Evolutionary conservation across 352 stramenopile genomes (phyloP), one percentile per base, ranked within the genome.

Genomic region (Phytophthora chlamydospora): DNA sequence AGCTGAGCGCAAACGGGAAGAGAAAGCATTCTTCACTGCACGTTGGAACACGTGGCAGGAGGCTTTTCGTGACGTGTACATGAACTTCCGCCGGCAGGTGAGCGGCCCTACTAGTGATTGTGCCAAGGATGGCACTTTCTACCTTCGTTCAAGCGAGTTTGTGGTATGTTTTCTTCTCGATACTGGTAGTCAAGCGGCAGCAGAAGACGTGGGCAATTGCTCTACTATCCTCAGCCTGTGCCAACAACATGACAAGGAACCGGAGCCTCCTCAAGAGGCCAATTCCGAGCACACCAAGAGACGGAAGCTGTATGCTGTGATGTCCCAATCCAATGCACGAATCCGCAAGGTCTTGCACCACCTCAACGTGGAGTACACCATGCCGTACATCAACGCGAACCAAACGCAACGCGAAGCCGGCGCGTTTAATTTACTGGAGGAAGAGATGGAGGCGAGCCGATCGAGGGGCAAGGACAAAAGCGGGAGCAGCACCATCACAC

Each of bases 11-110:
- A 74, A 75, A 33, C 80, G 74, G 12, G 76, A 87, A 40, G 79
- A 87, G 36, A 76, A 87, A 24, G 65, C 68, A 13, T 93, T 89
- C 49, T 87, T 88, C n/a, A 65, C 68, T 11, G 52, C 78, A 7
- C 71, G 84, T 1, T 78, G 87, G 53, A 65, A 75, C 12, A 72
- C 73, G 4, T 93, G 84, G 84, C 82, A 91, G 48, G 71, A 85
- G 21, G 66, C 82, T 16, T 89, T 93, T 55, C 82, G 75, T 19
- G 68, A 90, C 34, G 67, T 80, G 17, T 93, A 93, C 56, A 78
- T 90, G 60, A 71, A 64, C 9, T 88, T 90, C 29, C 84, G 80
- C 6, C 65, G 46, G 6, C 51, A 66, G 11, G n/a, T 19, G 34
- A 39, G 32, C 33, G 31, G 19, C 12, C n/a, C 6, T 31, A 21